These are phyloP conservation scores for Yarrowia sp. DNA, from an alignment of 805 yeast genomes.

Conservation along the genomic window DNA sequence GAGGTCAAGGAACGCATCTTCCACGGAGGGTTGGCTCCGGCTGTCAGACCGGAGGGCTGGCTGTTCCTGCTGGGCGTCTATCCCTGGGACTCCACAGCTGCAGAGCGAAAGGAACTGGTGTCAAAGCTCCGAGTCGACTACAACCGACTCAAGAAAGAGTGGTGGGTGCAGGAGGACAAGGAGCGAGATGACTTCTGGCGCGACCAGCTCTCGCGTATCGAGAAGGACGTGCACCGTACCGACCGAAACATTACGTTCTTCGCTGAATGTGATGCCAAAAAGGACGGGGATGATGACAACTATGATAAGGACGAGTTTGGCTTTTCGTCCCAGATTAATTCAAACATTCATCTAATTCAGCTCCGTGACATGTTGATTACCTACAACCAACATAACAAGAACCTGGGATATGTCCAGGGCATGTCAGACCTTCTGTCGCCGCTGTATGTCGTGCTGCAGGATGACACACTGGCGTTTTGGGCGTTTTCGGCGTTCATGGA, in stretches of 20 bases:
- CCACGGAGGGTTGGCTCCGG: slow-evolving; percentile 81
- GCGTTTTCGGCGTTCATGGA: slow-evolving; percentile 88
- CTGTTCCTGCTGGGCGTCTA: slow-evolving; percentile 78
- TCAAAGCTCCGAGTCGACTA: slow-evolving; percentile 67
- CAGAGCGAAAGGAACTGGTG: slow-evolving; percentile 68
- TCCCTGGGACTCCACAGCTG: slow-evolving; percentile 83
- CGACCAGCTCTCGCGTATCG: slow-evolving; percentile 88
- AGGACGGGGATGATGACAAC: slow-evolving; percentile 59
- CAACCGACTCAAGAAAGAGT: slow-evolving; percentile 63
- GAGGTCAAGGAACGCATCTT: slow-evolving; percentile 86
- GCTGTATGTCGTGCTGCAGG: slow-evolving; percentile 65
- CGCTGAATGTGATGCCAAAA: slow-evolving; percentile 56
- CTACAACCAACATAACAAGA: slow-evolving; percentile 80
- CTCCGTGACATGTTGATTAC: slow-evolving; percentile 83
- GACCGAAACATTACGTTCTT: slow-evolving; percentile 80
- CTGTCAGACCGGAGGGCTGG: slow-evolving; percentile 81
- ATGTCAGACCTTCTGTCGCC: slow-evolving; percentile 95
- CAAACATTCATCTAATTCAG: slow-evolving; percentile 77
- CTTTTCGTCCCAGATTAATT: slow-evolving; percentile 44
- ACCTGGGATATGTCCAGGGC: slow-evolving; percentile 96
- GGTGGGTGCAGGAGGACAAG: slow-evolving; percentile 72
- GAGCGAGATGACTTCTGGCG: slow-evolving; percentile 75
- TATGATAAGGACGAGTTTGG: slow-evolving; percentile 38
- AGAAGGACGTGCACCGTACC: slow-evolving; percentile 91
- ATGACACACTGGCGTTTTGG: slow-evolving; percentile 87